Base-by-base conservation (phyloP, 2,329 filamentous ascomycete genomes). In the Aspergillus sp. region DNA sequence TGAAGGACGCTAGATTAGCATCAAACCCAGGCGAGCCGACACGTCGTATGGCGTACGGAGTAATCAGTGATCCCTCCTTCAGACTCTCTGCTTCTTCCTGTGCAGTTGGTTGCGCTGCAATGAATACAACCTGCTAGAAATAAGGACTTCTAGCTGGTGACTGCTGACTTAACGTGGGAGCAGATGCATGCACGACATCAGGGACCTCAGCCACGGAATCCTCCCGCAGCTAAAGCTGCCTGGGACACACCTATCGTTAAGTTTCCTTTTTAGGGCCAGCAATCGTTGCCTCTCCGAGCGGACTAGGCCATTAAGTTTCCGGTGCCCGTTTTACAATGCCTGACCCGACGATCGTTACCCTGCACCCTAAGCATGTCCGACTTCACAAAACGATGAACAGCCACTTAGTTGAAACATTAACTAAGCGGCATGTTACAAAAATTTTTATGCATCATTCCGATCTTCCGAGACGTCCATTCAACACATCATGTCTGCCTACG, bases 141-240 rank as follows among this genome's bases (percentile, higher is more conserved):
- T 36, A 36, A 8, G 44, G 7, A 27, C 3, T 27, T 25, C 23
- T 42, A 8, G 10, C 8, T 21, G 41, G 8, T 32, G 25, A 7
- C 13, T 36, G 32, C 11, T 39, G 17, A 47, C 32, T 36, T 36
- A 36, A 36, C 32, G 5, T 36, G 11, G 32, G 30, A 58, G 25
- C 30, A 32, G 17, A 30, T 17, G 21, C 47, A 50, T 50, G 47
- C 47, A 27, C 27, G 25, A 32, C 27, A 50, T 50, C 25, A 30
- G n/a, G n/a, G 47, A 50, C 17, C 5, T 17, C 25, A 36, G 47
- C 50, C 52, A 52, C 60, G 47, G 56, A 62, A 51, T 59, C 51
- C 44, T 62, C 60, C 60, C 60, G 60, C 60, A 52, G 30, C 56
- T 54, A 59, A 52, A 23, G 23, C 32, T 42, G 53, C 58, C 56